Evolutionary conservation across 371 early-diverging fungal species (phyloP), one percentile per base, ranked within the genome.

Genomic region (Basidiobolus meristosporus): DNA sequence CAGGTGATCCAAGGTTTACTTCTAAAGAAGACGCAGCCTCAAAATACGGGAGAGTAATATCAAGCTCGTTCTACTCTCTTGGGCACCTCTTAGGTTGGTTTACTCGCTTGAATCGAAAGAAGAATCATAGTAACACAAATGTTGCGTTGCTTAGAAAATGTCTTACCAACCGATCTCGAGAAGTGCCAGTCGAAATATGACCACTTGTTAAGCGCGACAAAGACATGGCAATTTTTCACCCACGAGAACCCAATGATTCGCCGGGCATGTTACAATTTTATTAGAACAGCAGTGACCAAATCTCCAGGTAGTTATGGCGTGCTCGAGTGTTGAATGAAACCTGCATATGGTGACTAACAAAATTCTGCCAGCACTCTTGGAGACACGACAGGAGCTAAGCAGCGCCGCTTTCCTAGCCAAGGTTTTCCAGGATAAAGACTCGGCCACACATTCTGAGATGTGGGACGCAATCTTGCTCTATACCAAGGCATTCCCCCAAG

Each of bases 401-500:
- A 26, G 26, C 26, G 26, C 26, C 26, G 26, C 26, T 26, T 42
- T 75, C 34, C 61, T 71, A 36, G 49, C 56, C 10, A 50, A 56
- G 16, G 59, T 62, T 1, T 64, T 77, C 36, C 50, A 46, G 2
- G 76, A 77, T 39, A 70, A 66, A 40, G 69, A 73, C 20, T 19
- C 53, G 0, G 40, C 52, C 1, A 61, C 63, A 21, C 73, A 72
- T 39, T 46, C 57, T 2, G 69, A 68, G 2, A 51, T 78, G 46
- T 75, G 77, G 73, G 73, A 76, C 36, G 58, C 75, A 15, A 47
- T 60, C 39, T 52, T 63, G 39, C 60, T 73, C 19, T 57, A 58
- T 53, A 79, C 64, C 5, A 81, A 62, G 55, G 64, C 59, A 2
- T 70, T 68, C 39, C 84, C 84, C 9, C 43, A 59, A 6, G 47